These are phyloP conservation scores for Dictyostelium intermedium DNA, from an alignment of 78 protist genomes.

Conservation along the genomic window DNA sequence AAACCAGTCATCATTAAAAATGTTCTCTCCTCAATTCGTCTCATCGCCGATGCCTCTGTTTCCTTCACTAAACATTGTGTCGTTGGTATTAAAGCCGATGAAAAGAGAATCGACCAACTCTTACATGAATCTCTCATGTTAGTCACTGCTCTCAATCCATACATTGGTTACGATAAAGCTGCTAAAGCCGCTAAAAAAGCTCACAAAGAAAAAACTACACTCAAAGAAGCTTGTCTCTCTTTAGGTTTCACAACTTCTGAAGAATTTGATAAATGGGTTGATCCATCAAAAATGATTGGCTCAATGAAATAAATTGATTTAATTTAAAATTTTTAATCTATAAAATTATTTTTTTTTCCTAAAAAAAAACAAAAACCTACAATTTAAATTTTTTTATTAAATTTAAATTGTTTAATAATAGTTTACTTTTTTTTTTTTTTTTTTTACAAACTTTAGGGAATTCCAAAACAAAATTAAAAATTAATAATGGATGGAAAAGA, in stretches of 20 bases:
- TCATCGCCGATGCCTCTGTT: conserved; percentile 88
- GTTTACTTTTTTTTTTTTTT: no score
- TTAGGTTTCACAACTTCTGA: conserved; percentile 86
- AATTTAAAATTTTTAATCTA: neutral
- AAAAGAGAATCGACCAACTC: conserved; percentile 66
- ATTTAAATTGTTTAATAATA: no score
- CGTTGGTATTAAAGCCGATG: conserved; percentile 92
- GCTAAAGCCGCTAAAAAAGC: conserved; percentile 91
- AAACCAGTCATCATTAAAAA: conserved; percentile 93
- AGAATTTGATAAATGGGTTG: conserved; percentile 89
- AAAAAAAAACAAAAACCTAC: no score
- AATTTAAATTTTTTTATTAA: no score
- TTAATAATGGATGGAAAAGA: no score
- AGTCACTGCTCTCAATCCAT: conserved; percentile 96
- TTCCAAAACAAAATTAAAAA: no score
- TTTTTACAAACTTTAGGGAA: no score
- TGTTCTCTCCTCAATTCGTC: conserved; percentile 88
- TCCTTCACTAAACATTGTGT: conserved; percentile 90
- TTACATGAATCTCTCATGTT: conserved; percentile 93
- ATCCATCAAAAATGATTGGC: conserved; percentile 86
- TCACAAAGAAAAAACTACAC: conserved; percentile 85
- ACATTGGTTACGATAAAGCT: conserved; percentile 97
- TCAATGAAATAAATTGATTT: neutral
- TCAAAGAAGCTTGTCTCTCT: conserved; percentile 89
- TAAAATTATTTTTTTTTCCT: neutral